These are phyloP conservation scores for rapeseed (Brassica napus) DNA, from an alignment of 345 rosid genomes.

Conservation along the genomic window Da-Ae NC_063444.1:3505001-3505500, in stretches of 20 bases:
- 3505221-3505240: constrained; percentile 96
- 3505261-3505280: constrained; percentile 94
- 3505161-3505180: constrained; percentile 97
- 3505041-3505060: constrained; percentile 80
- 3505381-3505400: constrained; percentile 7
- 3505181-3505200: constrained; percentile 92
- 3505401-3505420: constrained; percentile 27
- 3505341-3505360: constrained; percentile 35
- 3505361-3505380: constrained; percentile 15
- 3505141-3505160: constrained; percentile 97
- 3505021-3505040: constrained; percentile 98
- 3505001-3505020: constrained; percentile 98
- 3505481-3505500: constrained; percentile 16
- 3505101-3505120: constrained; percentile 99
- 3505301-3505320: constrained; percentile 61
- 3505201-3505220: constrained; percentile 98
- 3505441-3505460: constrained; percentile 23
- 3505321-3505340: constrained; percentile 48
- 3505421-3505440: constrained; percentile 23
- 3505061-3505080: constrained; percentile 99
- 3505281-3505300: constrained; percentile 45
- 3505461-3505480: constrained; percentile 3
- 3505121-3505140: constrained; percentile 95
- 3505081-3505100: constrained; percentile 95
- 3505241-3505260: constrained; percentile 99